Conservation (phyloP, 371 early-diverging fungal species). For the Circinella minor region DNA sequence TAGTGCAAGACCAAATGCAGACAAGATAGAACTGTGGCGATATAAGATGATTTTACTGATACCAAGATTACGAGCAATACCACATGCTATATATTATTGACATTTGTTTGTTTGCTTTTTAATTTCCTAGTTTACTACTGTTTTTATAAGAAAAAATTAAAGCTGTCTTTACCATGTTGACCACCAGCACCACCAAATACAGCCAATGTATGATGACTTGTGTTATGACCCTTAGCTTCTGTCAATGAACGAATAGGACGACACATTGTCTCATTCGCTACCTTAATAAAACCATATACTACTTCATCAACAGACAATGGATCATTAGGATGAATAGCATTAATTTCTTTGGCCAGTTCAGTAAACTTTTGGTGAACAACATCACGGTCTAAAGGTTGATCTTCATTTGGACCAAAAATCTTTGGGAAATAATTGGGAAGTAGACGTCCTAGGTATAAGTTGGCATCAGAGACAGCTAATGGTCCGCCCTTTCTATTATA, state of each 20-base stretch:
- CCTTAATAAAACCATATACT: conserved; percentile 92
- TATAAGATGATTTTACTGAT: conserved; percentile 86
- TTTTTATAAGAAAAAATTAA: conserved; percentile 2
- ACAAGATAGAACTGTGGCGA: conserved; percentile 87
- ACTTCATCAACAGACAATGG: conserved; percentile 75
- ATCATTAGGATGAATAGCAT: conserved; percentile 47
- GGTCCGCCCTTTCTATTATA: conserved; percentile 86
- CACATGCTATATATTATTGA: conserved; percentile 67
- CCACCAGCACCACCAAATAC: conserved; percentile 98
- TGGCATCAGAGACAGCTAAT: conserved; percentile 93
- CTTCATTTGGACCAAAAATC: conserved; percentile 93
- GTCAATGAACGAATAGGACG: conserved; percentile 93
- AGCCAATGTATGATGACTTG: conserved; percentile 84
- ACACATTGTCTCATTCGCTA: conserved; percentile 96
- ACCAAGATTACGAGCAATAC: conserved; percentile 89
- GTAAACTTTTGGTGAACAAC: conserved; percentile 70
- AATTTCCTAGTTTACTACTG: neutral
- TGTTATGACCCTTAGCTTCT: conserved; percentile 92
- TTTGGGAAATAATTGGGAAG: conserved; percentile 90
- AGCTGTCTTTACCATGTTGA: conserved; percentile 59
- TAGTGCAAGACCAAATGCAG: conserved; percentile 90
- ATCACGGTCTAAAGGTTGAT: conserved; percentile 78
- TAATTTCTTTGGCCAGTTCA: conserved; percentile 68
- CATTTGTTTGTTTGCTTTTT: neutral
- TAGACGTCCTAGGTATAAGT: conserved; percentile 87